A percentile compares a stretch with the other conserved stretches of the same genome.
These are phyloP conservation scores for Fimicolochytrium jonesii DNA, from an alignment of 192 early-diverging fungal genomes.

Conservation along the genomic window DNA sequence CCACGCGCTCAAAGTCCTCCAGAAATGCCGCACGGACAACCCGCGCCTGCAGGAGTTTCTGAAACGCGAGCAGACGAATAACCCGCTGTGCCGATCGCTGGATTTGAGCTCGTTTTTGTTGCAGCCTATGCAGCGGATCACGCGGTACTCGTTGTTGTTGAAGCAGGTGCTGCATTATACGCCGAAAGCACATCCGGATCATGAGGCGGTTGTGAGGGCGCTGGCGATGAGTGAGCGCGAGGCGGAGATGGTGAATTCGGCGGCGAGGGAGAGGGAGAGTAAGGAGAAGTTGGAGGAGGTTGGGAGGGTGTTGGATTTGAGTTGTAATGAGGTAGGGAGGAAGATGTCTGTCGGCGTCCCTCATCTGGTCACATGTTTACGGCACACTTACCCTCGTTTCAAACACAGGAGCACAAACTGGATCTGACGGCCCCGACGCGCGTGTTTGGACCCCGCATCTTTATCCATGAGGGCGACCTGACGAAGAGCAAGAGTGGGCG, in stretches of 20 bases:
- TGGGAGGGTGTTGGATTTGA: conserved; percentile 53
- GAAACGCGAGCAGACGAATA: conserved; percentile 55
- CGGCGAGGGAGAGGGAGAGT: conserved; percentile 45
- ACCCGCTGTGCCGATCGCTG: conserved; percentile 61
- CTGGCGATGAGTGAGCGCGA: conserved; percentile 40
- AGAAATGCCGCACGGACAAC: conserved; percentile 50
- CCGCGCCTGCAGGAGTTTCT: conserved; percentile 55
- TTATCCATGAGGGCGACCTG: conserved; percentile 67
- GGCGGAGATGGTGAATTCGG: conserved; percentile 43
- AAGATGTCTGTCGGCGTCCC: too few relatives aligned
- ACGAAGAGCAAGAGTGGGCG: conserved; percentile 74
- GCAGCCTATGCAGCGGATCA: conserved; percentile 56
- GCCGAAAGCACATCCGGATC: conserved; percentile 44
- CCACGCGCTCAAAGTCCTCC: conserved; percentile 56
- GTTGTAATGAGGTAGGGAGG: conserved; percentile 25
- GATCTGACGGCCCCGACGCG: conserved; percentile 56
- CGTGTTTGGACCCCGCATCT: conserved; percentile 52
- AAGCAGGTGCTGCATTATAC: conserved; percentile 57
- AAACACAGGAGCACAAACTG: conserved; percentile 34
- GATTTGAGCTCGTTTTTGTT: conserved; percentile 74
- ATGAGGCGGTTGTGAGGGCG: conserved; percentile 36
- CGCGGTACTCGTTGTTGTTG: conserved; percentile 53
- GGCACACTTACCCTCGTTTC: too few relatives aligned
- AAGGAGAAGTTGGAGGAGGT: conserved; percentile 49
- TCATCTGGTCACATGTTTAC: neutral